phyloP scores from a whole-genome alignment of 179 eudicot genomes.

The Kewa caespitosa region DNA sequence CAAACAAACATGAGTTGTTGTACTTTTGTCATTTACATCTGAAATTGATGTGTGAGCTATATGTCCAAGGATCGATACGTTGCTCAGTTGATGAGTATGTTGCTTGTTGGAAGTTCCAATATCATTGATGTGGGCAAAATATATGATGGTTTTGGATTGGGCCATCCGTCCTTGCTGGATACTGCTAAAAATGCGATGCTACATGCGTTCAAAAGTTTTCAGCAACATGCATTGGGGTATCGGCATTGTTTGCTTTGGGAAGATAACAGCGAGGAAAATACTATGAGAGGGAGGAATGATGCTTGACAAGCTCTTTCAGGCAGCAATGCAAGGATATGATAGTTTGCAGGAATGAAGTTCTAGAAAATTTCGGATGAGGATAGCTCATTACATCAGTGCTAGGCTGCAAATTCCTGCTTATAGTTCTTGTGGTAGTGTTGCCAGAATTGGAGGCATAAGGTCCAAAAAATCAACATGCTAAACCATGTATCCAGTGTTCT shows the following conservation, averaged over 20 bases:
- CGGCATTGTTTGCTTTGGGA: slow-evolving; percentile 10
- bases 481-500: neutral
- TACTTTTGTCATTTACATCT: neutral
- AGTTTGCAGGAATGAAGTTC: neutral
- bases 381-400: neutral
- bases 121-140: neutral
- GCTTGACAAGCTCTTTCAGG: neutral
- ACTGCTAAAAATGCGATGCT: slow-evolving; percentile 6
- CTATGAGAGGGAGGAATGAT: neutral
- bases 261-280: neutral
- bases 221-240: slow-evolving; percentile 4
- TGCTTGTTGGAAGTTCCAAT: neutral
- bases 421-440: neutral
- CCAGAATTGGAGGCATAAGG: neutral
- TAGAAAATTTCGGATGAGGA: neutral
- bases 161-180: neutral
- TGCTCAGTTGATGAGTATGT: neutral
- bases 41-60: neutral
- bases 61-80: neutral
- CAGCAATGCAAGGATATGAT: neutral
- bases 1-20: neutral
- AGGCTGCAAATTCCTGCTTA: neutral
- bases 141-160: neutral
- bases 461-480: neutral
- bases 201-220: no score